Conservation (phyloP, 805 yeast genomes). For the Ogataea pini region DNA sequence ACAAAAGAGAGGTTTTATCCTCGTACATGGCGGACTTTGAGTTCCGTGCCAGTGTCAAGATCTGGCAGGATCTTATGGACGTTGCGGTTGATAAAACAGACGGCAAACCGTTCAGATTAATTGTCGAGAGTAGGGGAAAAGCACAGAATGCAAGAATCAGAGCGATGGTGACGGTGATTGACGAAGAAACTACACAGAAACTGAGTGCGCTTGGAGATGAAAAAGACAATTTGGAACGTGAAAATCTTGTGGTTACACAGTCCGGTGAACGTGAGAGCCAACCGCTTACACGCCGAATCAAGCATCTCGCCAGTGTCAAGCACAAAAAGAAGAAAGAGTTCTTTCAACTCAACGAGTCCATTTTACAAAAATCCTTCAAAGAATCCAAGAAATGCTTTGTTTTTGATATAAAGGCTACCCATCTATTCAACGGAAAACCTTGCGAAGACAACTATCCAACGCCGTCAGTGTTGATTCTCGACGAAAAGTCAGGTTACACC, state of each 20-base stretch:
- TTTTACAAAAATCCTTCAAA: conserved; percentile 21
- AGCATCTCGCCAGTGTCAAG: conserved; percentile 21
- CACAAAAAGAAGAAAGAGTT: conserved; percentile 18
- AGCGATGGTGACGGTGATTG: conserved; percentile 22
- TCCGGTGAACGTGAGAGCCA: conserved; percentile 8
- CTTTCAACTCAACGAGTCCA: conserved; percentile 19
- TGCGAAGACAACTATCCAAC: conserved; percentile 28
- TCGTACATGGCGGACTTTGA: conserved; percentile 64
- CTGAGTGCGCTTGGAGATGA: conserved; percentile 25
- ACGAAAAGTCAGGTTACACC: conserved; percentile 8
- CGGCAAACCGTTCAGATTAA: conserved; percentile 40
- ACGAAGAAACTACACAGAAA: conserved; percentile 10
- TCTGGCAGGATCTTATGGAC: conserved; percentile 51
- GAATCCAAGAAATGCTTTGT: conserved; percentile 29
- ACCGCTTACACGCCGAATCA: conserved; percentile 25
- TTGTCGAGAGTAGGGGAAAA: conserved; percentile 19
- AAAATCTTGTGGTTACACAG: conserved; percentile 21
- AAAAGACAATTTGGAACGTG: conserved; percentile 18
- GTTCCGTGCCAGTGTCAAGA: conserved; percentile 57
- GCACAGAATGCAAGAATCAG: conserved; percentile 9
- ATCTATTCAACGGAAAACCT: conserved; percentile 38
- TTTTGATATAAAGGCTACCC: conserved; percentile 39
- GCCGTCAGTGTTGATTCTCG: conserved; percentile 32
- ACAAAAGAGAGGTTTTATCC: conserved; percentile 40
- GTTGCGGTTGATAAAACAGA: conserved; percentile 35